Evolutionary conservation across 1,139 yeast species (phyloP).

Genomic region (Blastobotrys illinoisensis): DNA sequence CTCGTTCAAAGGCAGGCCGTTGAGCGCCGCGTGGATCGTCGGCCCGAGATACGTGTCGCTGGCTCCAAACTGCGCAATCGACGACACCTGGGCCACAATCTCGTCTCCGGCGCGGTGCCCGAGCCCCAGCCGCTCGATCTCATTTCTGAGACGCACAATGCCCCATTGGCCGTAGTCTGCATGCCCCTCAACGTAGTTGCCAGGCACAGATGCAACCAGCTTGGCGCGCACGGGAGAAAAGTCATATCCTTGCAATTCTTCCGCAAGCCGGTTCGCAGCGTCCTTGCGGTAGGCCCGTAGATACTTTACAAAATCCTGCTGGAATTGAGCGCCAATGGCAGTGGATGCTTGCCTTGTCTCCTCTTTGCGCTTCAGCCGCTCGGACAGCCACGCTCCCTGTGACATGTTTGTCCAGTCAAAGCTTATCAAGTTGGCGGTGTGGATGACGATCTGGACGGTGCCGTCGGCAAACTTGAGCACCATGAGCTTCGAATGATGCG

Average conservation of each 20-base stretch:
- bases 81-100: slow-evolving; percentile 29
- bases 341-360: not conserved
- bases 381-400: slow-evolving; percentile 32
- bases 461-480: slow-evolving; percentile 23
- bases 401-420: slow-evolving; percentile 33
- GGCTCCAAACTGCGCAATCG: slow-evolving; percentile 28
- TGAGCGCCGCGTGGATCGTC: slow-evolving; percentile 17
- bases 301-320: slow-evolving; percentile 26
- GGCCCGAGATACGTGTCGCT: slow-evolving; percentile 22
- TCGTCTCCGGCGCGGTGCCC: slow-evolving; percentile 10
- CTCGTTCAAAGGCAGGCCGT: slow-evolving; percentile 15
- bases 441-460: slow-evolving; percentile 28
- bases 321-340: slow-evolving; percentile 17
- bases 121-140: slow-evolving; percentile 12
- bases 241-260: slow-evolving; percentile 21
- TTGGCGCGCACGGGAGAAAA: slow-evolving; percentile 25
- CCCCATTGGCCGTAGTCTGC: slow-evolving; percentile 23
- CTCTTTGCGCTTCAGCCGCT: slow-evolving; percentile 15
- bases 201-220: slow-evolving; percentile 33
- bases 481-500: slow-evolving; percentile 36
- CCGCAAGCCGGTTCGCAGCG: slow-evolving; percentile 15
- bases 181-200: slow-evolving; percentile 19
- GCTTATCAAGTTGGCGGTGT: slow-evolving; percentile 33
- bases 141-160: slow-evolving; percentile 18
- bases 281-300: slow-evolving; percentile 22